phyloP scores from a whole-genome alignment of 2,329 filamentous ascomycete species.

The Plectosphaerella plurivora region DNA sequence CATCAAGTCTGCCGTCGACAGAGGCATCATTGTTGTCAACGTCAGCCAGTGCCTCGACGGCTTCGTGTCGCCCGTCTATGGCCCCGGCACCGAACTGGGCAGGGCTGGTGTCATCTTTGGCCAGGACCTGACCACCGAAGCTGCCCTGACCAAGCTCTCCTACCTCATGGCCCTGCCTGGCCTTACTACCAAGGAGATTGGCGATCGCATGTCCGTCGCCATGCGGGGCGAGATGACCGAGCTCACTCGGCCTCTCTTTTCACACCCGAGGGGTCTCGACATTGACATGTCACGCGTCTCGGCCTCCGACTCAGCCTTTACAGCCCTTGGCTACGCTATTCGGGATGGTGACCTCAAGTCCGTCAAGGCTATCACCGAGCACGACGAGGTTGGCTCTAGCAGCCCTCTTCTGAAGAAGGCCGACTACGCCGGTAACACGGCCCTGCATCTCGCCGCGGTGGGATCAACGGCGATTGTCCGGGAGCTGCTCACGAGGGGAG shows the following conservation, averaged over 20 bases:
- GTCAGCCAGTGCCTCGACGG: slow-evolving; percentile 83
- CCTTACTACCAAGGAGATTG: slow-evolving; percentile 61
- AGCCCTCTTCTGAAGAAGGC: slow-evolving; percentile 65
- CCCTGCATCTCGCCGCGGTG: slow-evolving; percentile 53
- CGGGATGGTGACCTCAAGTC: slow-evolving; percentile 63
- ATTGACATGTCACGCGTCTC: slow-evolving; percentile 37
- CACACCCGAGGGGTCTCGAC: slow-evolving; percentile 59
- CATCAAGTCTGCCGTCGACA: slow-evolving; percentile 69
- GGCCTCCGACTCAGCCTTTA: slow-evolving; percentile 58
- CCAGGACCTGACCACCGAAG: slow-evolving; percentile 84
- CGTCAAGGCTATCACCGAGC: slow-evolving; percentile 63
- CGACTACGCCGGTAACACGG: slow-evolving; percentile 80
- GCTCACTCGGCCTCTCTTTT: slow-evolving; percentile 66
- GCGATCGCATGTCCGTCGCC: slow-evolving; percentile 66
- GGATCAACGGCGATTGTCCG: slow-evolving; percentile 52
- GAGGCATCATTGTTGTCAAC: slow-evolving; percentile 83
- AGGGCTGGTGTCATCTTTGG: slow-evolving; percentile 85
- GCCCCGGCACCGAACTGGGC: slow-evolving; percentile 71
- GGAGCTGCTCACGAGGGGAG: slow-evolving; percentile 55
- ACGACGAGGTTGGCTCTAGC: slow-evolving; percentile 44
- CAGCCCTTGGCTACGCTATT: slow-evolving; percentile 76
- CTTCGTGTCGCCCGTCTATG: slow-evolving; percentile 74
- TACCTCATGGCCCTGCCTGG: slow-evolving; percentile 71
- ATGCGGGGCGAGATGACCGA: slow-evolving; percentile 85
- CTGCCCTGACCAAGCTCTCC: slow-evolving; percentile 84